Conservation (phyloP, 768 basidiomycete species). For the Xerocomus spinulosus region DNA sequence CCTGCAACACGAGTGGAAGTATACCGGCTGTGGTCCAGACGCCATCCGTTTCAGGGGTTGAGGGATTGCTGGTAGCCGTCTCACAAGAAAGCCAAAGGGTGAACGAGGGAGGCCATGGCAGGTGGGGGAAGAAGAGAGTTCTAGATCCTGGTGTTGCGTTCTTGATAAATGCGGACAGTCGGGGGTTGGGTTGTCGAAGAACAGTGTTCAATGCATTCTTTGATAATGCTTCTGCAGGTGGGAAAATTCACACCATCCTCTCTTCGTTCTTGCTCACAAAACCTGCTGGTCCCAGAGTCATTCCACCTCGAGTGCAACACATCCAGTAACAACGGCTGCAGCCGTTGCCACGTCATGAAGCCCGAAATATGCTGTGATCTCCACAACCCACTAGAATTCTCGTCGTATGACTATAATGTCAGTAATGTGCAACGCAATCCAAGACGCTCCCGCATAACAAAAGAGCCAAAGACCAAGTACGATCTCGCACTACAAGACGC, state of each 20-base stretch:
- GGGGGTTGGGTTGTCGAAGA: not conserved
- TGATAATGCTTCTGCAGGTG: not conserved
- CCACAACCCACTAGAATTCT: not conserved
- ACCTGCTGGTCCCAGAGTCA: too few species aligned
- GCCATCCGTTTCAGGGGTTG: too few species aligned
- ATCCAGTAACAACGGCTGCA: not conserved
- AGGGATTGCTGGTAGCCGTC: not conserved
- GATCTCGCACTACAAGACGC: not conserved
- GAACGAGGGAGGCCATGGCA: not conserved
- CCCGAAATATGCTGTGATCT: not conserved
- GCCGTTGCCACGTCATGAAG: not conserved
- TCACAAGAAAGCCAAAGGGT: not conserved
- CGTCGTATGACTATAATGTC: not conserved
- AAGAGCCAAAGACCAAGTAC: too few species aligned
- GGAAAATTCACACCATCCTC: too few species aligned
- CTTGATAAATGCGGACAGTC: not conserved
- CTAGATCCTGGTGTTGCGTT: not conserved
- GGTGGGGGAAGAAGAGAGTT: not conserved
- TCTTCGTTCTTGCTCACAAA: too few species aligned
- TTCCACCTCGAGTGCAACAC: not conserved
- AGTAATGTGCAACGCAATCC: not conserved
- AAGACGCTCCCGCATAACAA: not conserved
- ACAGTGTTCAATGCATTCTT: not conserved
- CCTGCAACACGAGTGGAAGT: not conserved
- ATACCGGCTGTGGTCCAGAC: too few species aligned